Percentiles rank a stretch among this genome's conserved stretches.
phyloP scores from a whole-genome alignment of 805 yeast species.

The Dipodascus albidus region DNA sequence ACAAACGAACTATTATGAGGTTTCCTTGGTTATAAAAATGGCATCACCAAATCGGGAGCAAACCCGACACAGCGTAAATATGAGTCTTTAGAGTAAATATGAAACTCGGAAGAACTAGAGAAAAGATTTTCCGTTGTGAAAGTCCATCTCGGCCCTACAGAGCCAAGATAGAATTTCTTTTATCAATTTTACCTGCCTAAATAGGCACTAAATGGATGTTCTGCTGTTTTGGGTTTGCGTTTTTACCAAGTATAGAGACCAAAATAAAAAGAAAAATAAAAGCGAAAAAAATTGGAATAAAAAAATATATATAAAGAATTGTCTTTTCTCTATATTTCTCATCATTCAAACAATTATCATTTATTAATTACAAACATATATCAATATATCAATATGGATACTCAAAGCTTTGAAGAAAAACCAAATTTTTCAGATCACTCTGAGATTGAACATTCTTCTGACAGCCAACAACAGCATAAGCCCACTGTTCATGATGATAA shows the following conservation, averaged over 20 bases:
- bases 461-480: background rate
- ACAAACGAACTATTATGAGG: too few species aligned
- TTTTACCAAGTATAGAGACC: background rate
- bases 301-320: background rate
- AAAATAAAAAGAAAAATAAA: background rate
- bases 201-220: background rate
- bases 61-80: too few species aligned
- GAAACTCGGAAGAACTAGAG: too few species aligned
- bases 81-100: too few species aligned
- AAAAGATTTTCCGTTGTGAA: background rate
- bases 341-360: background rate
- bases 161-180: background rate
- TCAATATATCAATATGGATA: background rate
- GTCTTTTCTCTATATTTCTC: background rate
- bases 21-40: too few species aligned
- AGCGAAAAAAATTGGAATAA: background rate
- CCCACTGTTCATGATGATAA: background rate
- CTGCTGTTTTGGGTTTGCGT: background rate
- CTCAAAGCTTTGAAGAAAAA: background rate
- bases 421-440: background rate
- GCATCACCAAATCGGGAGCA: too few species aligned
- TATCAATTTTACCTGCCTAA: background rate
- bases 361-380: background rate
- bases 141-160: background rate
- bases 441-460: background rate